Evolutionary conservation across 768 basidiomycete species (phyloP), one percentile per base, ranked within the genome.

Genomic region (Lactarius hatsudake): DNA sequence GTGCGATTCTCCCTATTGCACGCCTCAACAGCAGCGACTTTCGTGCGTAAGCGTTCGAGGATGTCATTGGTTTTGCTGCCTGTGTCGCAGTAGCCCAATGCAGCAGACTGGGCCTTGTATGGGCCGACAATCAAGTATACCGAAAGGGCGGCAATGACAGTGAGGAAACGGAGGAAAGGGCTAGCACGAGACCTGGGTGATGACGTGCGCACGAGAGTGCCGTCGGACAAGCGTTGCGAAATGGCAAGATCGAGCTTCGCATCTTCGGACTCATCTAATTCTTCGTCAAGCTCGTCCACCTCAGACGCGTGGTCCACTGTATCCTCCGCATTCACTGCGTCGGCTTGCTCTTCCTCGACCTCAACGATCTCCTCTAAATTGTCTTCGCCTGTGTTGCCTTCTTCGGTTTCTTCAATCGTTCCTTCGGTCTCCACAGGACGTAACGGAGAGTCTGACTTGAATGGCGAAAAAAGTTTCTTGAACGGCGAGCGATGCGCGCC

Each of bases 11-110:
- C 81, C 69, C 76, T 78, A 70, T 86, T 82, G 75, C 90, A 91
- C 55, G 79, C 77, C 58, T 84, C 81, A 17, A 83, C 77, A 42
- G 83, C 82, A n/a, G 77, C 73, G 62, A 83, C 76, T 53, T 77
- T 77, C 6, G 77, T 78, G 54, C 82, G 80, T 23, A 87, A 71
- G 17, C 75, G 77, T 65, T 85, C 84, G 59, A 93, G 76, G 3
- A 79, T 78, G 28, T 71, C 75, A 74, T 89, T 94, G 34, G 86
- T 88, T 70, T 80, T 78, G 64, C 75, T 84, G 23, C 84, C 88
- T 42, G 83, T 76, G 69, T 91, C 86, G 73, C 93, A 94, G 76
- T 86, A 94, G 5, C 93, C 93, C 71, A 94, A 86, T 13, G 81
- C 75, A 2, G 87, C 79, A 6, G 92, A 92, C 71, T 89, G 86